These are phyloP conservation scores for Nectriaceae sp. DNA, from an alignment of 2,329 filamentous ascomycete genomes.

Conservation along the genomic window DNA sequence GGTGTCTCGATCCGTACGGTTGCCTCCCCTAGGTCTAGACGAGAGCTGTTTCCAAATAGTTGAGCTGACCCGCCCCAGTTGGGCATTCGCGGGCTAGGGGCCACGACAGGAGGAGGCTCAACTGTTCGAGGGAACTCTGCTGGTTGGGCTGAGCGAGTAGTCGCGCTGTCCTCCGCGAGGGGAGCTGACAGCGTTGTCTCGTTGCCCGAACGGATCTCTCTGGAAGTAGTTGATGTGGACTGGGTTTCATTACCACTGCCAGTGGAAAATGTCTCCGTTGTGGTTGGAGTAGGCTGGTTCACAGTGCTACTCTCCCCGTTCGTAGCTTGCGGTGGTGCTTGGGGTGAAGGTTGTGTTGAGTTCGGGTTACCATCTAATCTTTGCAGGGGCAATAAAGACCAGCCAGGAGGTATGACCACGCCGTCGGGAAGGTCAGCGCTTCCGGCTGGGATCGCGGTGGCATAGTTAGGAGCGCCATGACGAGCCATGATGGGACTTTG, in stretches of 20 bases:
- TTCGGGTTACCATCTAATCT: conserved; percentile 44
- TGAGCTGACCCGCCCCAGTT: conserved; percentile 55
- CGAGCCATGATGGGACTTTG: conserved; percentile 46
- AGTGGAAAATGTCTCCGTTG: conserved; percentile 9
- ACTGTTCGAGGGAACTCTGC: conserved; percentile 15
- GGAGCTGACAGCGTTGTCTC: no score
- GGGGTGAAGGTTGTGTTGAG: conserved; percentile 25
- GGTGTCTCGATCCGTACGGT: conserved; percentile 13
- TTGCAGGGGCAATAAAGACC: conserved; percentile 65
- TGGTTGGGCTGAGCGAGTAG: conserved; percentile 9
- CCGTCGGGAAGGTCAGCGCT: conserved; percentile 64
- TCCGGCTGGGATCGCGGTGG: conserved; percentile 58
- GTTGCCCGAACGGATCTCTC: no score
- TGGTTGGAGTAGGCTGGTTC: conserved; percentile 10
- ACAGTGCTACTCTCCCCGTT: conserved; percentile 15
- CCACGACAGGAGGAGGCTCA: conserved; percentile 41
- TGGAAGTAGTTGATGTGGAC: no score
- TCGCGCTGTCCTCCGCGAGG: conserved; percentile 11
- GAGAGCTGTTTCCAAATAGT: conserved; percentile 42
- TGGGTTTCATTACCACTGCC: neutral
- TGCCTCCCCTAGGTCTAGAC: conserved; percentile 25
- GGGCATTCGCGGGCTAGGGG: conserved; percentile 50
- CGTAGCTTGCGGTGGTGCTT: conserved; percentile 19
- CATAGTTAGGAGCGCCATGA: conserved; percentile 47
- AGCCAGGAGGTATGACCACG: conserved; percentile 64